Base-by-base conservation (phyloP, 164 flowering plant species). In the Echeveria elegans region DNA sequence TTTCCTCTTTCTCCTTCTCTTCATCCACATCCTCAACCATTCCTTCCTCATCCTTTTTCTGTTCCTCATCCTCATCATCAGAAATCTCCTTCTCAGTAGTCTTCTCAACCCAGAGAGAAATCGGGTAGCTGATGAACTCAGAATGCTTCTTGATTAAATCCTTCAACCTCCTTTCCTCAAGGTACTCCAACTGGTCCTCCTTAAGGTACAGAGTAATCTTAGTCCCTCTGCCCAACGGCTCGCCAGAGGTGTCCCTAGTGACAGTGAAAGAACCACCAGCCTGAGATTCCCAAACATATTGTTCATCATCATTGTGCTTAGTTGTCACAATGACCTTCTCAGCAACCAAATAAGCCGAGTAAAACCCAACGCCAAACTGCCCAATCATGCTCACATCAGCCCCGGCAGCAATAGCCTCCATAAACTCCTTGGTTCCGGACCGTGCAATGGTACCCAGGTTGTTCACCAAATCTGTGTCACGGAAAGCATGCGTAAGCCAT, bases 361-460 rank as follows among this genome's bases (percentile, higher is more conserved):
- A 76, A 53, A 72, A 72, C 56, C 74, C 74, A 37, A 72, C 74
- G 63, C 74, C 74, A 45, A 72, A 76, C 65, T 76, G 79, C 37
- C 79, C 79, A 73, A 76, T 76, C 79, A 76, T 76, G 68, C 79
- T 76, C 14, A 76, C 79, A 66, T 76, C 79, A 60, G 79, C 79
- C 30, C 79, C 79, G 28, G 79, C 79, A 16, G 76, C 71, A 34
- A 76, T 66, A 6, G 79, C 79, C 43, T 76, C 79, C 79, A 76
- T 76, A 59, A 76, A 76, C 47, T 76, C 79, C 62, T 76, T 76
- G 16, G 76, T 76, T 2, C 77, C 77, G 18, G 77, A 74, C 58
- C 77, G 59, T 29, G 77, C 77, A 40, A 74, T 74, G 36, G 77
- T 74, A 45, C 77, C 77, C 14, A 74, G 59, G 45, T 74, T 74